Evolutionary conservation across 2,329 filamentous ascomycete species (phyloP).

Genomic region (Fusarium sp.): DNA sequence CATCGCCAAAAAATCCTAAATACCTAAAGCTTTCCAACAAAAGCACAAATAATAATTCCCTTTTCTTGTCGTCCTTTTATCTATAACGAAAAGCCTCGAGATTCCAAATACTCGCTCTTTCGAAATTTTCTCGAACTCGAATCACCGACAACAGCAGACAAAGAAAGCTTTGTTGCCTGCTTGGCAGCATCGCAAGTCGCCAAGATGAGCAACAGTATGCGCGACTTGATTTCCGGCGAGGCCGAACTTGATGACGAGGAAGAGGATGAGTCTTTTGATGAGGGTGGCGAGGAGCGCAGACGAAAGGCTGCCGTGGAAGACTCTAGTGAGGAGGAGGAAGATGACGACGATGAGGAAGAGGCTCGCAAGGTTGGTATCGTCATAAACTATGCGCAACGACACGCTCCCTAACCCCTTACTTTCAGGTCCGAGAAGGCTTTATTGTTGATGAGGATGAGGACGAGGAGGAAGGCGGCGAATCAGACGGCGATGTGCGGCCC

Average conservation of each 20-base stretch:
- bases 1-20: slow-evolving; percentile 42
- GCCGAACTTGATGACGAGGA: slow-evolving; percentile 88
- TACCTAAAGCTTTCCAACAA: slow-evolving; percentile 24
- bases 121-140: not conserved
- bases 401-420: slow-evolving; percentile 21
- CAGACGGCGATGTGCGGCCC: slow-evolving; percentile 63
- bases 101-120: not conserved
- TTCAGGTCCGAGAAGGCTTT: slow-evolving; percentile 89
- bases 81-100: not conserved
- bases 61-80: slow-evolving; percentile 14
- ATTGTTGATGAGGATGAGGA: slow-evolving; percentile 94
- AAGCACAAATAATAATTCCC: slow-evolving; percentile 13
- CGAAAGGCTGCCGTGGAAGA: slow-evolving; percentile 69
- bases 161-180: slow-evolving; percentile 40
- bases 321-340: slow-evolving; percentile 91
- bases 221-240: slow-evolving; percentile 83
- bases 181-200: slow-evolving; percentile 41
- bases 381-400: not conserved
- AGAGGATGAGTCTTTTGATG: slow-evolving; percentile 84
- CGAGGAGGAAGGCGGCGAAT: slow-evolving; percentile 73
- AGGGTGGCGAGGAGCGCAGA: slow-evolving; percentile 73
- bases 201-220: slow-evolving; percentile 72
- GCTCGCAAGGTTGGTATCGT: slow-evolving; percentile 70
- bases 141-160: slow-evolving; percentile 23
- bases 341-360: slow-evolving; percentile 91